A percentile compares a stretch with the other conserved stretches of the same genome.
Conservation (phyloP, 2,329 filamentous ascomycete genomes). For the Magnaporthiopsis rhizophila region DNA sequence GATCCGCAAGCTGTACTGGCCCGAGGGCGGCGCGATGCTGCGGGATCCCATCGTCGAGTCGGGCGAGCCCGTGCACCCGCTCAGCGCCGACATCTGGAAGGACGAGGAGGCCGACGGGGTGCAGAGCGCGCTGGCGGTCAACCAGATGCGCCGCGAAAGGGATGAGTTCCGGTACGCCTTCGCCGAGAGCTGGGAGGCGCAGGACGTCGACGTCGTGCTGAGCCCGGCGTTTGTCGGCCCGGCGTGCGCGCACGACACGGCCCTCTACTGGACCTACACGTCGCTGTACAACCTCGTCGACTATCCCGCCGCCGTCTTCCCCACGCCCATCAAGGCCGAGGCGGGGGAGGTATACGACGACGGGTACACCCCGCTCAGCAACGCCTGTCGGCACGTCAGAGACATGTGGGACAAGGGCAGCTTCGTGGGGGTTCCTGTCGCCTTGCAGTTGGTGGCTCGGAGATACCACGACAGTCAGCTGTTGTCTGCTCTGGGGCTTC, state of each 20-base stretch:
- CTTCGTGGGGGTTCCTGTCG: slow-evolving; percentile 40
- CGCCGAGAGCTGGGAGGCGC: slow-evolving; percentile 24
- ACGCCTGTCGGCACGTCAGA: slow-evolving; percentile 17
- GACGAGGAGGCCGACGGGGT: slow-evolving; percentile 20
- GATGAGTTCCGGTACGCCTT: slow-evolving; percentile 25
- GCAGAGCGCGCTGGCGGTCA: slow-evolving; percentile 17
- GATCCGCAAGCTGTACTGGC: slow-evolving; percentile 36
- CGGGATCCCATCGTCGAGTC: slow-evolving; percentile 24
- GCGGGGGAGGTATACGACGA: slow-evolving; percentile 18
- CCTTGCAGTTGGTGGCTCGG: slow-evolving; percentile 44
- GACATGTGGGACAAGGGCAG: slow-evolving; percentile 31
- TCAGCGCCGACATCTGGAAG: slow-evolving; percentile 32
- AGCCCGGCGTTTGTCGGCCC: slow-evolving; percentile 28
- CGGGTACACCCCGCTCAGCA: slow-evolving; percentile 13
- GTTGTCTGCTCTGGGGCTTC: slow-evolving; percentile 6
- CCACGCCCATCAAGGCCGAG: slow-evolving; percentile 32
- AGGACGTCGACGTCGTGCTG: slow-evolving; percentile 29
- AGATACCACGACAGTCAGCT: slow-evolving; percentile 40
- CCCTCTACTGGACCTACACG: slow-evolving; percentile 55
- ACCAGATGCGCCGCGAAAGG: slow-evolving; percentile 11
- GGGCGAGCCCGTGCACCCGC: slow-evolving; percentile 34
- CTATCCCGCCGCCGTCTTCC: slow-evolving; percentile 55
- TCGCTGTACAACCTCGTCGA: slow-evolving; percentile 62
- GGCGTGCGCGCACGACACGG: slow-evolving; percentile 27
- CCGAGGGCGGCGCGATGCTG: slow-evolving; percentile 29